Evolutionary conservation across 192 early-diverging fungal species (phyloP).

Genomic region (Coemansia sp.): DNA sequence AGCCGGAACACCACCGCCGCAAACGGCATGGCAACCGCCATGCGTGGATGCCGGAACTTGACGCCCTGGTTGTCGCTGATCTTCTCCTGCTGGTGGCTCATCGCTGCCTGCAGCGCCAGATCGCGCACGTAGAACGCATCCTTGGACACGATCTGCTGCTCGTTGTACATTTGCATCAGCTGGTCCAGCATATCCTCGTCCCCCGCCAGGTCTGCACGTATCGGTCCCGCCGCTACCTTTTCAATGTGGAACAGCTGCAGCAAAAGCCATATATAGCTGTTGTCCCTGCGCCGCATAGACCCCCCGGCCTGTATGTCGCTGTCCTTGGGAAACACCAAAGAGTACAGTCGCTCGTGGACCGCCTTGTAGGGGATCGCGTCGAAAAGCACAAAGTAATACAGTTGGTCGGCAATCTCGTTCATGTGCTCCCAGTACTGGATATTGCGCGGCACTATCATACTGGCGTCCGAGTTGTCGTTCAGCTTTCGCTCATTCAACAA

Average conservation of each 20-base stretch:
- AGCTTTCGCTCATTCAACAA: conserved; percentile 42
- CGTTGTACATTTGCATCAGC: conserved; percentile 74
- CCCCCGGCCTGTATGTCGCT: conserved; percentile 53
- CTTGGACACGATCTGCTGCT: conserved; percentile 70
- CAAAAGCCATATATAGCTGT: conserved; percentile 74
- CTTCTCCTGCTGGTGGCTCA: conserved; percentile 66
- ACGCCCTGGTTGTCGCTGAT: conserved; percentile 70
- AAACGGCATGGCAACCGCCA: conserved; percentile 67
- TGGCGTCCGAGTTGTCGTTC: conserved; percentile 48
- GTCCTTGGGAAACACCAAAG: conserved; percentile 61
- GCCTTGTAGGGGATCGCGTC: conserved; percentile 64
- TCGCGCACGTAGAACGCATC: conserved; percentile 79
- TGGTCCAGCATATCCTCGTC: conserved; percentile 77
- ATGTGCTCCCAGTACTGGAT: conserved; percentile 75
- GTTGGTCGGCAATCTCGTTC: conserved; percentile 76
- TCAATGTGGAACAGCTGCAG: conserved; percentile 77
- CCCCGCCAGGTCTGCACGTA: conserved; percentile 65
- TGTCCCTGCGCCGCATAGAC: conserved; percentile 64
- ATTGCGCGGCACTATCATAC: conserved; percentile 69
- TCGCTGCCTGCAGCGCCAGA: conserved; percentile 71
- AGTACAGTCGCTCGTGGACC: conserved; percentile 61
- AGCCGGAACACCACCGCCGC: conserved; percentile 46
- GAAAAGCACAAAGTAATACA: conserved; percentile 70
- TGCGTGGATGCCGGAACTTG: conserved; percentile 72
- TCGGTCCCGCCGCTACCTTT: conserved; percentile 61